Evolutionary conservation across 306 rosid genomes (phyloP).

Genomic region (Sesbania bispinosa): DNA sequence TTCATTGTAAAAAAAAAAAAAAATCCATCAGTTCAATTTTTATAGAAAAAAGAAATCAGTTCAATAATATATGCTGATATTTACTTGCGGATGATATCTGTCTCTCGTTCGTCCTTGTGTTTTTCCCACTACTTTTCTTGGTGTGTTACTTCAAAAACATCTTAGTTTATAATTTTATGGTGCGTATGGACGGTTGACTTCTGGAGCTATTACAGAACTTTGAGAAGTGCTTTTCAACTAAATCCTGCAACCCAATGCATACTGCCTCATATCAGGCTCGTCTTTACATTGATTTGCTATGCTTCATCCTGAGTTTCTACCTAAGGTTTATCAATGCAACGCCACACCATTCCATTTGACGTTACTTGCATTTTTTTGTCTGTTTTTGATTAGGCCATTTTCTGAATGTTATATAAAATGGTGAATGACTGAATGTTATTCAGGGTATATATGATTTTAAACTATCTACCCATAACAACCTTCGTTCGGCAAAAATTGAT

Average conservation of each 20-base stretch:
- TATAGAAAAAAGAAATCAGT: neutral
- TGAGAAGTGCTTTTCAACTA: neutral
- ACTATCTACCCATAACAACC: neutral
- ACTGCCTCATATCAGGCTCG: neutral
- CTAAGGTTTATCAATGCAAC: neutral
- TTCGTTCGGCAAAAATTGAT: neutral
- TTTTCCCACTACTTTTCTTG: neutral
- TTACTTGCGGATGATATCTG: neutral
- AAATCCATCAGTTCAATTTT: conserved; percentile 5
- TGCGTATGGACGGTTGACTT: neutral
- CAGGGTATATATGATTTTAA: neutral
- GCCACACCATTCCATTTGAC: neutral
- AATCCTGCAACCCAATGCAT: neutral
- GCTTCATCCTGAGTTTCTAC: neutral
- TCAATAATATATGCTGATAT: neutral
- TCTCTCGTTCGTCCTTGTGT: neutral
- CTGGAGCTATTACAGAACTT: neutral
- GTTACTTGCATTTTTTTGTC: neutral
- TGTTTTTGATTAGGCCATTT: neutral
- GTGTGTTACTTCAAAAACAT: neutral
- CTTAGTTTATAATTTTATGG: neutral
- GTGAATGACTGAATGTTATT: neutral
- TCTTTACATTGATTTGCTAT: neutral
- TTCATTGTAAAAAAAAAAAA: conserved; percentile 26
- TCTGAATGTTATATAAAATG: neutral